Conservation (phyloP, 345 rosid species). For the Chamaenerion angustifolium region DNA sequence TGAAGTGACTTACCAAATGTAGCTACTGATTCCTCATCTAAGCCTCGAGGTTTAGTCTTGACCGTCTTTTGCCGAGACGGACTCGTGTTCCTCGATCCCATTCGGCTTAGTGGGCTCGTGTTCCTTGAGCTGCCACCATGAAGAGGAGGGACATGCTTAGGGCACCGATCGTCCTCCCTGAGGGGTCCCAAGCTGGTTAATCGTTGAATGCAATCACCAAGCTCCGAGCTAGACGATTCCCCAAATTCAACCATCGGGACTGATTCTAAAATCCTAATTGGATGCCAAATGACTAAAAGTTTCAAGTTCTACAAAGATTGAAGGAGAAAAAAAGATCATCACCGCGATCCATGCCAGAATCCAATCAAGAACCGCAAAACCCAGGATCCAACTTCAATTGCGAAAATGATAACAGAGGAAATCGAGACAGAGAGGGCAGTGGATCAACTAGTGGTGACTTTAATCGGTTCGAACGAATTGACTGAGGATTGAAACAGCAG, state of each 20-base stretch:
- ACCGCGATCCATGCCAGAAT: no score
- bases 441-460: no score
- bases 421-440: no score
- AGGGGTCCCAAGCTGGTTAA: constrained; percentile 13
- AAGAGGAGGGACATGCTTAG: constrained; percentile 47
- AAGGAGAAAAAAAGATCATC: no score
- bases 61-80: constrained; percentile 75
- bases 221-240: constrained; percentile 36
- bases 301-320: no score
- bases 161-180: constrained; percentile 31
- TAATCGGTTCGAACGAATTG: no score
- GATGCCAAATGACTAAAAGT: neutral
- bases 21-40: constrained; percentile 77
- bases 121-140: constrained; percentile 58
- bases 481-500: no score
- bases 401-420: no score
- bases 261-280: constrained; percentile 3
- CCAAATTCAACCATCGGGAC: constrained; percentile 35
- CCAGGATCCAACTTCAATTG: no score
- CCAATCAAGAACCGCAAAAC: no score
- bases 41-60: constrained; percentile 89
- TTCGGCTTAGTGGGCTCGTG: constrained; percentile 60
- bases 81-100: constrained; percentile 72
- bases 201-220: constrained; percentile 17
- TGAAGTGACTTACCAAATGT: constrained; percentile 59